Evolutionary conservation across 139 green algal species (phyloP).

Genomic region (Gonium pectorale): DNA sequence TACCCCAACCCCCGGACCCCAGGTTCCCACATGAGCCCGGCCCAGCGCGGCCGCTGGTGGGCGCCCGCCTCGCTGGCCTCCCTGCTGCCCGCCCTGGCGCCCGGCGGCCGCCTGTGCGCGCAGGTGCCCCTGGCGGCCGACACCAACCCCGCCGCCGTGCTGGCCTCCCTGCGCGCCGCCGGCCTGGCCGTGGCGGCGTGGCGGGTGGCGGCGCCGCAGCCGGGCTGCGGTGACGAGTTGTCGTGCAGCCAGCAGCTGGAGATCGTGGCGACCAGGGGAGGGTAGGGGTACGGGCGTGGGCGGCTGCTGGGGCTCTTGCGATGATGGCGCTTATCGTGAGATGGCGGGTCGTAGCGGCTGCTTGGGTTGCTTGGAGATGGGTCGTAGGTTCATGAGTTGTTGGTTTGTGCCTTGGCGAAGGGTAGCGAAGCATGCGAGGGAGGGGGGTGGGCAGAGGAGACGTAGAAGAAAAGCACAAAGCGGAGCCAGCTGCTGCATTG

Average conservation of each 20-base stretch:
- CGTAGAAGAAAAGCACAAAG: too few relatives aligned
- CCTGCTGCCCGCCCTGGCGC: constrained; percentile 50
- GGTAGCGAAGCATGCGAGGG: too few relatives aligned
- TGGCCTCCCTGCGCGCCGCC: background rate
- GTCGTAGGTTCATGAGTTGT: too few relatives aligned
- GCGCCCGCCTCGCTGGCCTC: constrained; percentile 35
- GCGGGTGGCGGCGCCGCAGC: constrained; percentile 10
- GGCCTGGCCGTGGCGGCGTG: constrained; percentile 2
- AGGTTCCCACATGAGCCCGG: background rate
- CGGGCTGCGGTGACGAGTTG: background rate
- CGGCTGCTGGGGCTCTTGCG: too few relatives aligned
- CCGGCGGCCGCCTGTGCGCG: constrained; percentile 53
- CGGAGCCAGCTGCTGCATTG: too few relatives aligned
- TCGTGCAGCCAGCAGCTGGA: constrained; percentile 30
- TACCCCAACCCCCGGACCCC: background rate
- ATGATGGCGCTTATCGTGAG: too few relatives aligned
- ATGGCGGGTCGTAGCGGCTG: too few relatives aligned
- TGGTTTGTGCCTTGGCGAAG: background rate
- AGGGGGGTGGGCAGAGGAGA: too few relatives aligned
- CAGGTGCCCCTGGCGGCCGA: constrained; percentile 38
- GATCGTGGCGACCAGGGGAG: background rate
- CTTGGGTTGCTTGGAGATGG: too few relatives aligned
- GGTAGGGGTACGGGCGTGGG: background rate
- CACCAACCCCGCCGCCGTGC: constrained; percentile 22
- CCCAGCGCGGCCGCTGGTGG: constrained; percentile 23